phyloP scores from a whole-genome alignment of 164 flowering plant species.

The Houttuynia cordata region DNA sequence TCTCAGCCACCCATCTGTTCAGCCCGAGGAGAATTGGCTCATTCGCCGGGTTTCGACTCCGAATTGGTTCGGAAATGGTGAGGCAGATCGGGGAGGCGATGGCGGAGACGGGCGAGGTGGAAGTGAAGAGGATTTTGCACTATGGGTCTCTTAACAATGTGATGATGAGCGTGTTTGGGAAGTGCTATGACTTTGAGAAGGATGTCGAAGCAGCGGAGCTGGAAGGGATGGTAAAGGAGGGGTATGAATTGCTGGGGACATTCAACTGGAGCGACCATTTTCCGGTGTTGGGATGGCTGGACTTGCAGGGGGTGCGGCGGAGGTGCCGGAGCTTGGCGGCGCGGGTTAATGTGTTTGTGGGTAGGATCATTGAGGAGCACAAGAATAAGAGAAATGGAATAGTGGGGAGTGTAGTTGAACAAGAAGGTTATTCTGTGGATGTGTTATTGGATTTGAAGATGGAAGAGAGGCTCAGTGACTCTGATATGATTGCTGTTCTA shows the following conservation, averaged over 20 bases:
- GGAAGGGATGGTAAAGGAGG: slow-evolving; percentile 34
- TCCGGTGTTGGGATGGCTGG: slow-evolving; percentile 27
- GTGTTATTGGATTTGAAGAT: slow-evolving; percentile 24
- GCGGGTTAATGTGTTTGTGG: slow-evolving; percentile 28
- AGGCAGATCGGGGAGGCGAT: slow-evolving; percentile 7
- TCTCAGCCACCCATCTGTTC: slow-evolving; percentile 39
- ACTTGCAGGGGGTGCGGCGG: slow-evolving; percentile 27
- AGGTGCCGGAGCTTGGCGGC: slow-evolving; percentile 16
- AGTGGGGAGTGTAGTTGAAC: not conserved
- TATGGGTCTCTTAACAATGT: slow-evolving; percentile 32
- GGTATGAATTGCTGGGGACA: slow-evolving; percentile 37
- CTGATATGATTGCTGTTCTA: slow-evolving; percentile 83
- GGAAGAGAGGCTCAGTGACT: slow-evolving; percentile 42
- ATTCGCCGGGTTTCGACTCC: slow-evolving; percentile 16
- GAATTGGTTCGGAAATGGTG: slow-evolving; percentile 16
- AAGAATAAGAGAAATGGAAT: slow-evolving; percentile 4
- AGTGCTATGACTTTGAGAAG: slow-evolving; percentile 15
- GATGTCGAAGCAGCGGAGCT: slow-evolving; percentile 17
- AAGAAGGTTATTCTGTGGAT: slow-evolving; percentile 21
- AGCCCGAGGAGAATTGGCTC: slow-evolving; percentile 30
- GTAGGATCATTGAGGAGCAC: slow-evolving; percentile 28
- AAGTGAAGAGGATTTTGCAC: slow-evolving; percentile 22
- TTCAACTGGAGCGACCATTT: slow-evolving; percentile 39
- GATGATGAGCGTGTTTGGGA: slow-evolving; percentile 41
- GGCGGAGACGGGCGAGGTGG: slow-evolving; percentile 10